A percentile compares a stretch with the other conserved stretches of the same genome.
These are phyloP conservation scores for Diutina siamensis DNA, from an alignment of 1,139 yeast species.

Conservation along the genomic window DNA sequence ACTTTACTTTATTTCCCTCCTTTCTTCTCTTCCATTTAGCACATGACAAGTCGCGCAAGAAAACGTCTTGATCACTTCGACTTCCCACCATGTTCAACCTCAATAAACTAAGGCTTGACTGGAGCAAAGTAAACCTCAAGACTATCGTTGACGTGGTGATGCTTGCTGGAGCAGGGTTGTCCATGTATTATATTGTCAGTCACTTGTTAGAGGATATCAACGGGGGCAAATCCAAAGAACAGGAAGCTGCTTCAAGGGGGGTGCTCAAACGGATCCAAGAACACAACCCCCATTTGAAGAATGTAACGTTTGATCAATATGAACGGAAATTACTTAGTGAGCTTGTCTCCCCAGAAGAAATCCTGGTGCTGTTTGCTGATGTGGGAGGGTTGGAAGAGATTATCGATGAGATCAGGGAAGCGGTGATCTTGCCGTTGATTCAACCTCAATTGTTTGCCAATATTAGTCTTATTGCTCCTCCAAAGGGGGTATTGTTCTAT, in stretches of 20 bases:
- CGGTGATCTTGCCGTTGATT: slow-evolving; percentile 81
- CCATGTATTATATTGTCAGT: slow-evolving; percentile 60
- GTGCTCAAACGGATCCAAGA: slow-evolving; percentile 49
- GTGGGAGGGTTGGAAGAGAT: slow-evolving; percentile 82
- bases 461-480: slow-evolving; percentile 66
- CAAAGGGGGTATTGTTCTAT: slow-evolving; percentile 84
- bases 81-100: slow-evolving; percentile 11
- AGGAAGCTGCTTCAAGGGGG: slow-evolving; percentile 54
- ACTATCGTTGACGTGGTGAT: slow-evolving; percentile 56
- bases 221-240: slow-evolving; percentile 50
- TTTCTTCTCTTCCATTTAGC: too few relatives aligned
- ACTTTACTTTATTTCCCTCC: too few relatives aligned
- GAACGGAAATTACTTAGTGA: slow-evolving; percentile 66
- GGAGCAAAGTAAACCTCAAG: slow-evolving; percentile 41
- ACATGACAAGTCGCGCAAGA: too few relatives aligned
- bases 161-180: slow-evolving; percentile 72
- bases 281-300: slow-evolving; percentile 47
- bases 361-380: slow-evolving; percentile 61
- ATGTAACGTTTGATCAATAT: slow-evolving; percentile 54
- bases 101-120: slow-evolving; percentile 25
- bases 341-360: slow-evolving; percentile 80
- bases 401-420: slow-evolving; percentile 75
- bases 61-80: too few relatives aligned
- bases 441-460: slow-evolving; percentile 53
- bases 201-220: slow-evolving; percentile 31